Evolutionary conservation across 1,284 basidiomycete genomes (phyloP), one percentile per base, ranked within the genome.

Genomic region (Malassezia caprae): DNA sequence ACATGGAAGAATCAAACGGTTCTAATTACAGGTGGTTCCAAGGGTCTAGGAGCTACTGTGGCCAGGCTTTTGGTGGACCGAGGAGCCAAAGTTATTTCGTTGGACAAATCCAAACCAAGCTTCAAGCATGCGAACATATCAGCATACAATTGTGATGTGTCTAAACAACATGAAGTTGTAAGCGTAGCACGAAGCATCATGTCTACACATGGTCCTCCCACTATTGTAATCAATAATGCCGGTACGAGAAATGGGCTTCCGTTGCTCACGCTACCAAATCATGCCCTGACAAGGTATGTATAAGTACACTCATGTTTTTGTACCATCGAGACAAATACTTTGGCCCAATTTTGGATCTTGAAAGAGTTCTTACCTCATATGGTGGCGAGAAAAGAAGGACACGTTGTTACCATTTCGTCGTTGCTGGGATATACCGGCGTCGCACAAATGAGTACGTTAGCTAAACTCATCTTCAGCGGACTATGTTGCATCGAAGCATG

Each of bases 291-390:
- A 26, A 64, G 50, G 13, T 59, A 90, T 0, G 48, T 48, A 15
- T 41, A 15, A 5, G 2, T 26, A n/a, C 34, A 7, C 17, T 39
- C 8, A 35, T 13, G 34, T 8, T 23, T 4, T 11, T 32, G 53
- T 11, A 28, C 48, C 4, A 88, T 96, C 67, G 82, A 82, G 24
- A 86, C 90, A 52, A 96, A 98, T 72, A 84, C 86, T 1, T 76
- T 94, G 0, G 82, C 87, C 2, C 88, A 91, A 69, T 96, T 88
- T 74, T 94, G 87, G 84, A 85, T 83, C 3, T 75, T 93, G 40
- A 90, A 91, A 69, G 86, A 86, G 1, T 94, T 96, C 79, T 79
- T 98, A n/a, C 93, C 93, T 1, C 80, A 80, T 34, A 87, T 98
- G 84, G 80, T 96, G 45, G 81, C 82, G 63, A 77, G 77, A 28